Evolutionary conservation across 495 filamentous ascomycete species (phyloP).

Genomic region (Neurospora sp.): DNA sequence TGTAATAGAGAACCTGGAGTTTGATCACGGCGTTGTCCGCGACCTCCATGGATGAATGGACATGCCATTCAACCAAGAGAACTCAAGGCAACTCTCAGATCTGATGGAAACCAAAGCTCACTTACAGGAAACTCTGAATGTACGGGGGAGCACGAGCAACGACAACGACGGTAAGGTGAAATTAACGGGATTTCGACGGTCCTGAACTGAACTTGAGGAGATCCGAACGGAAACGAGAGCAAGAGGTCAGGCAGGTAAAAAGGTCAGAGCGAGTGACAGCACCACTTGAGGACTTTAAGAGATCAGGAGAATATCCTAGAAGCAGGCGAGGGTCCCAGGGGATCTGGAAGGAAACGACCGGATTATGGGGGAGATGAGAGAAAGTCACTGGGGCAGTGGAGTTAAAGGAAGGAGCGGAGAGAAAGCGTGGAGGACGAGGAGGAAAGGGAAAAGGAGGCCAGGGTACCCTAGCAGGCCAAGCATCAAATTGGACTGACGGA

Average conservation of each 20-base stretch:
- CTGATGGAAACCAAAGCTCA: not conserved
- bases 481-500: conserved; percentile 2
- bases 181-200: not conserved
- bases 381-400: conserved; percentile 4
- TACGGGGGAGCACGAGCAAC: not conserved
- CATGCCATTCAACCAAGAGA: not conserved
- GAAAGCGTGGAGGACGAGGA: conserved; percentile 4
- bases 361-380: not conserved
- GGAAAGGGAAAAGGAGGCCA: conserved; percentile 6
- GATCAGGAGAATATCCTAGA: conserved; percentile 1
- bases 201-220: not conserved
- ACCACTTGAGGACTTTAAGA: conserved; percentile 6
- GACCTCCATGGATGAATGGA: not conserved
- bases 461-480: not conserved
- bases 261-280: conserved; percentile 20
- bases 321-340: conserved; percentile 4
- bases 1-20: not conserved
- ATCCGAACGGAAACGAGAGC: conserved; percentile 9
- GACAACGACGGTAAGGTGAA: not conserved
- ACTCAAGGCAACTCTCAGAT: not conserved
- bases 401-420: conserved; percentile 7
- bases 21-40: not conserved
- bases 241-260: conserved; percentile 6
- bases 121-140: not conserved
- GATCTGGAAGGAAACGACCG: conserved; percentile 5